phyloP scores from a whole-genome alignment of 2,329 filamentous ascomycete species.

The Hypocreales sp. region DNA sequence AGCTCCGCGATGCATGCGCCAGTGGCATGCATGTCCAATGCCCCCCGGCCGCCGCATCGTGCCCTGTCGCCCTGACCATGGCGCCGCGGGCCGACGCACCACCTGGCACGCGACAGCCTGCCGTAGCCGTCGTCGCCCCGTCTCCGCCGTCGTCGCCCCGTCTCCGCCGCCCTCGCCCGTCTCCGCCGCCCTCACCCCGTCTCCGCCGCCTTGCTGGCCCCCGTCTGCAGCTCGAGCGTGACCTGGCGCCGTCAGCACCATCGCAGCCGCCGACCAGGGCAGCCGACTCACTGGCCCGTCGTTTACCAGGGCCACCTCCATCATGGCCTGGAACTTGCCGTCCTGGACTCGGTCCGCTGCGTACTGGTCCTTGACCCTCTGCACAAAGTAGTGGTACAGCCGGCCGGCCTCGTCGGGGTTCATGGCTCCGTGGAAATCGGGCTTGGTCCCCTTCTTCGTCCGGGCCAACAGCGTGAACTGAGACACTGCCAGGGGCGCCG shows the following conservation, averaged over 20 bases:
- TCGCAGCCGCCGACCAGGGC: no score
- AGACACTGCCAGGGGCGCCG: slow-evolving; percentile 55
- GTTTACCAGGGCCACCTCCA: slow-evolving; percentile 89
- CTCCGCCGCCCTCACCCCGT: no score
- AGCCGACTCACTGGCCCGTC: slow-evolving; percentile 54
- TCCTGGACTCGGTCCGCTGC: slow-evolving; percentile 66
- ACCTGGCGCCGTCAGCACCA: slow-evolving; percentile 6
- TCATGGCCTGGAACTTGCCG: slow-evolving; percentile 97
- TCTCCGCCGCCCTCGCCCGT: no score
- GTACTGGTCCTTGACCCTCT: slow-evolving; percentile 60
- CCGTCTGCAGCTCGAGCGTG: slow-evolving; percentile 8
- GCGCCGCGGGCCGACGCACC: no score
- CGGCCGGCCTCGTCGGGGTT: slow-evolving; percentile 61
- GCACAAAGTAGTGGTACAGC: slow-evolving; percentile 73
- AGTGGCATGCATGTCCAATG: no score
- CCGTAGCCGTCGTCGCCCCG: no score
- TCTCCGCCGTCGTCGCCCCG: no score
- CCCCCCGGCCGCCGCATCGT: no score
- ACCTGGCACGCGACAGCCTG: neutral
- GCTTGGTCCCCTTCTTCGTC: slow-evolving; percentile 92
- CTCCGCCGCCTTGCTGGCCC: slow-evolving; percentile 1
- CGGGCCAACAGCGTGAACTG: slow-evolving; percentile 90
- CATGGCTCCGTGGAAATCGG: slow-evolving; percentile 83
- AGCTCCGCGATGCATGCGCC: no score
- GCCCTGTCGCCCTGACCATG: no score